phyloP scores from a whole-genome alignment of 257 asterid species.

The Nicotiana knightiana region DNA sequence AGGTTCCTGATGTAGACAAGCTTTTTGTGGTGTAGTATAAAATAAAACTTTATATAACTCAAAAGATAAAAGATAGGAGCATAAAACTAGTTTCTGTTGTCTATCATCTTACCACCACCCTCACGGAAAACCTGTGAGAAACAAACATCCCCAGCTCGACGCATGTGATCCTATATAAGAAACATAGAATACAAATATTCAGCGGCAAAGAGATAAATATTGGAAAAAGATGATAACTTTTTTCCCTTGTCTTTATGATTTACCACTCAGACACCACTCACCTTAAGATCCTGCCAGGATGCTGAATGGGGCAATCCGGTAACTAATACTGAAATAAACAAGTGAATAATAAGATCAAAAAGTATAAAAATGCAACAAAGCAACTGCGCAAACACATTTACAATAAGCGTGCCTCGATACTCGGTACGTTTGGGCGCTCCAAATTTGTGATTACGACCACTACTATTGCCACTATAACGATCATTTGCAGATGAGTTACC shows the following conservation, averaged over 20 bases:
- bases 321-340: conserved; percentile 52
- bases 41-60: neutral
- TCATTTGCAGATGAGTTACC: conserved; percentile 73
- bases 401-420: conserved; percentile 46
- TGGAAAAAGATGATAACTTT: neutral
- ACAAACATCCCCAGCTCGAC: conserved; percentile 99
- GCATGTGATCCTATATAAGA: conserved; percentile 87
- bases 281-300: conserved; percentile 99
- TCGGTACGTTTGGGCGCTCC: conserved; percentile 94
- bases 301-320: conserved; percentile 91
- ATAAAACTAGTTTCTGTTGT: neutral
- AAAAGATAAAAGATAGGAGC: neutral
- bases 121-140: conserved; percentile 95
- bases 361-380: neutral
- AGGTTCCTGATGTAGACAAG: neutral
- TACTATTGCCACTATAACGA: conserved; percentile 47
- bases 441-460: conserved; percentile 73
- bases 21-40: neutral
- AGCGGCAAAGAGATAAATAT: neutral
- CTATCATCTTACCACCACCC: conserved; percentile 70
- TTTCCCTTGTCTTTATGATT: neutral
- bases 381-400: neutral
- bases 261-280: conserved; percentile 13
- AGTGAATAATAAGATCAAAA: conserved; percentile 11
- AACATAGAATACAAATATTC: conserved; percentile 10